Evolutionary conservation across 2,329 filamentous ascomycete species (phyloP).

Genomic region (Massarina eburnea): DNA sequence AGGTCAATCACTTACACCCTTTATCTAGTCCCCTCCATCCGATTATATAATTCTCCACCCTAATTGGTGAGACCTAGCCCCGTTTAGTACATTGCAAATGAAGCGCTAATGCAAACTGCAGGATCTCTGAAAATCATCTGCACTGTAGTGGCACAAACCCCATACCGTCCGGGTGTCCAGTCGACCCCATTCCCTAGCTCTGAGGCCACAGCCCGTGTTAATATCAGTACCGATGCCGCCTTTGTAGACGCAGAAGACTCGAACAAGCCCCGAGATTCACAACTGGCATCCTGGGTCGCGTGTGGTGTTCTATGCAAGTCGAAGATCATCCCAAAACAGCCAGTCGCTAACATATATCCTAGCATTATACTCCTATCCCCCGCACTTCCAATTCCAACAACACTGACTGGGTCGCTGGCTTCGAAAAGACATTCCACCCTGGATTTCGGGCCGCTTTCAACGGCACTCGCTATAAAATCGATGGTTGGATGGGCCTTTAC

Average conservation of each 20-base stretch:
- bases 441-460: slow-evolving; percentile 4
- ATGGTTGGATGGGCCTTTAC: slow-evolving; percentile 3
- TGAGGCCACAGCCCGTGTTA: slow-evolving; percentile 3
- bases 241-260: not conserved
- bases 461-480: slow-evolving; percentile 5
- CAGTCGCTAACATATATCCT: not conserved
- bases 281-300: slow-evolving; percentile 8
- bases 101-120: not conserved
- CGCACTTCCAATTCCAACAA: not conserved
- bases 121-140: slow-evolving; percentile 1
- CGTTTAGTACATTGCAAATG: not conserved
- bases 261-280: slow-evolving; percentile 1
- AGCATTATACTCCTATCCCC: slow-evolving; percentile 10
- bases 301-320: slow-evolving; percentile 2
- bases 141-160: slow-evolving; percentile 1
- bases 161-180: slow-evolving; percentile 3
- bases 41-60: not conserved
- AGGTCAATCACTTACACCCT: not conserved
- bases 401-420: slow-evolving; percentile 4
- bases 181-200: slow-evolving; percentile 3
- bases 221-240: slow-evolving; percentile 5
- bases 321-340: not conserved
- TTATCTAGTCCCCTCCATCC: not conserved
- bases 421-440: slow-evolving; percentile 1
- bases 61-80: not conserved